Evolutionary conservation across 2,329 filamentous ascomycete species (phyloP), one percentile per base, ranked within the genome.

Genomic region (Sarocladiaceae sp.): DNA sequence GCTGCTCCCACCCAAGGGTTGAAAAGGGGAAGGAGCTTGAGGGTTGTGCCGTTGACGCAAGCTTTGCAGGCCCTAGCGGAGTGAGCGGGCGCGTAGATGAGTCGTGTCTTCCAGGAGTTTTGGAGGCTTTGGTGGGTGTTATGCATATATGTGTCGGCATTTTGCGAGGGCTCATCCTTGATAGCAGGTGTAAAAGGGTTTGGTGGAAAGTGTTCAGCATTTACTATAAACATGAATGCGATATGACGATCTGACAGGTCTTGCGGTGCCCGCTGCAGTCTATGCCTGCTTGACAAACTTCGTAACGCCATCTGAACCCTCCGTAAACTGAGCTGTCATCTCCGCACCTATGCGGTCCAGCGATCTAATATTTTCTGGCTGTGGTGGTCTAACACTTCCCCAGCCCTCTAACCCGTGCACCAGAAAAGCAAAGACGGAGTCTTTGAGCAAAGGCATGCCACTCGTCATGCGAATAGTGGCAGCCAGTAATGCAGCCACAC

Each of bases 41-140:
- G 78, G 54, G 74, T 83, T 13, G 75, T 84, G 42, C 77, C 79
- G 40, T 64, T 84, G 52, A 81, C 72, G 22, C 77, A 81, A 63
- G 80, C 80, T 8, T 67, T 84, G 53, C 77, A 79, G 64, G 80
- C 80, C n/a, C 59, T 80, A 56, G 69, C 65, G 44, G 74, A 77
- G 58, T 77, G 57, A 52, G 49, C 46, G 37, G 54, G 48, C 42
- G 40, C 42, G 48, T 39, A 51, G 51, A 42, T 47, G 44, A 35
- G 39, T 52, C 58, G 51, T 40, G 36, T 51, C 17, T 53, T 50
- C 23, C n/a, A 39, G 35, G 50, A 37, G 37, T 52, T 39, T 6
- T 2, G 33, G 37, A 33, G n/a, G 23, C 17, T 31, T 26, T 31
- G 12, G 25, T 5, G 8, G 46, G 37, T 36, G 18, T 42, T 44